Evolutionary conservation across 257 asterid species (phyloP).

Genomic region (Ophiorrhiza pumila): DNA sequence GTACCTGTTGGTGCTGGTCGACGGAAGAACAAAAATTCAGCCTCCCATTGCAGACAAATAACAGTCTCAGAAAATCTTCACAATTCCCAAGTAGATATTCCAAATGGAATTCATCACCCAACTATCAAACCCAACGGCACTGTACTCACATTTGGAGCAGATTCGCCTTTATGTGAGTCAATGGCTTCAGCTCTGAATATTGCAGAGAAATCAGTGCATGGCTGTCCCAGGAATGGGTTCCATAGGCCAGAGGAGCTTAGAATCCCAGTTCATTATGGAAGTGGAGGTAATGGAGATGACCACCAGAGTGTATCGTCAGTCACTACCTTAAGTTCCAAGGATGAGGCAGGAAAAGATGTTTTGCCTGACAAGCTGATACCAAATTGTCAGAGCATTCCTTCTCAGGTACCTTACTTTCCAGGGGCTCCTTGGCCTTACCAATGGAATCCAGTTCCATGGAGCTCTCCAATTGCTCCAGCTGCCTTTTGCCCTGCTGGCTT

Average conservation of each 20-base stretch:
- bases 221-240: slow-evolving; percentile 35
- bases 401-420: slow-evolving; percentile 48
- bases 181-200: slow-evolving; percentile 55
- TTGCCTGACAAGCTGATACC: slow-evolving; percentile 33
- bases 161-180: slow-evolving; percentile 64
- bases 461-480: slow-evolving; percentile 37
- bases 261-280: slow-evolving; percentile 30
- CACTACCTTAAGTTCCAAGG: slow-evolving; percentile 42
- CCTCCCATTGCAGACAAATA: slow-evolving; percentile 53
- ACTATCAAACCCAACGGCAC: slow-evolving; percentile 46
- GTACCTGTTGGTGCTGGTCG: slow-evolving; percentile 99
- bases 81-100: slow-evolving; percentile 32
- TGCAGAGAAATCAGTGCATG: slow-evolving; percentile 39
- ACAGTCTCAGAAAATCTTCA: slow-evolving; percentile 46
- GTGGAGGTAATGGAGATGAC: slow-evolving; percentile 42
- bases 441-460: slow-evolving; percentile 58
- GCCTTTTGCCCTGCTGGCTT: slow-evolving; percentile 41
- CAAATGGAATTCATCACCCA: slow-evolving; percentile 44
- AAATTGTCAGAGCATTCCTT: slow-evolving; percentile 41
- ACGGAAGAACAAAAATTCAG: slow-evolving; percentile 71
- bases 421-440: slow-evolving; percentile 77
- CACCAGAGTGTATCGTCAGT: slow-evolving; percentile 39
- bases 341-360: slow-evolving; percentile 35
- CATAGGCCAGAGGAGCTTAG: slow-evolving; percentile 43
- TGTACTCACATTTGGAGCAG: slow-evolving; percentile 61